phyloP scores from a whole-genome alignment of 2,329 filamentous ascomycete species.

The Cryphonectria naterciae region DNA sequence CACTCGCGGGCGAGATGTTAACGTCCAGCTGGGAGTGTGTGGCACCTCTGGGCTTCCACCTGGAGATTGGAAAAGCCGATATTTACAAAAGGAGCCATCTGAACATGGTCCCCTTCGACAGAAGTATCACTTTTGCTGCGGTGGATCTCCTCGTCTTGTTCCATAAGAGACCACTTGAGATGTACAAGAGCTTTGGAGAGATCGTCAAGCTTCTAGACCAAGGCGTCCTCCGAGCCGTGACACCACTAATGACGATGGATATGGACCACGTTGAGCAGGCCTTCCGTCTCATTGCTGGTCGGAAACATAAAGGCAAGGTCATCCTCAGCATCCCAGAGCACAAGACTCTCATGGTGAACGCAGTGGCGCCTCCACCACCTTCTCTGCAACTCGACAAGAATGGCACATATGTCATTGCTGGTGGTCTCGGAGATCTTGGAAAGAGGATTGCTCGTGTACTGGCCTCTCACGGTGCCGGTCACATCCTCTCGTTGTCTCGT shows the following conservation, averaged over 20 bases:
- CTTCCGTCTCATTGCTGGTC: constrained; percentile 48
- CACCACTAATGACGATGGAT: constrained; percentile 41
- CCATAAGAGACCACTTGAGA: background rate
- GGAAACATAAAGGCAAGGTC: constrained; percentile 47
- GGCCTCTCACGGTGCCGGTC: constrained; percentile 37
- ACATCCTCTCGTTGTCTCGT: constrained; percentile 38
- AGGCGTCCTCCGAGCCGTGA: constrained; percentile 34
- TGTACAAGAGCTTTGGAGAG: constrained; percentile 18
- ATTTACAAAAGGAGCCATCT: constrained; percentile 38
- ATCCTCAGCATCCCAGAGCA: constrained; percentile 33
- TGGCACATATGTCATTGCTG: constrained; percentile 39
- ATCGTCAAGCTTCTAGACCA: constrained; percentile 20
- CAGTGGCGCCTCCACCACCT: constrained; percentile 24
- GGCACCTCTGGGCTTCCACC: constrained; percentile 37
- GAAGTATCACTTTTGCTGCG: constrained; percentile 24
- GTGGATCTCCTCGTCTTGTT: constrained; percentile 24
- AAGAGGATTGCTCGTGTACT: constrained; percentile 35
- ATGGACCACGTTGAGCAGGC: constrained; percentile 44
- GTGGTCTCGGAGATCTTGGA: constrained; percentile 41
- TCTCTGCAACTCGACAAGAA: constrained; percentile 28
- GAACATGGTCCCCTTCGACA: constrained; percentile 41
- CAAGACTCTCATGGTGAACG: constrained; percentile 28
- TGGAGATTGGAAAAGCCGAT: constrained; percentile 40
- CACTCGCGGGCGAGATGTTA: constrained; percentile 34
- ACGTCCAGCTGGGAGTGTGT: constrained; percentile 38